Conservation (phyloP, 2,329 filamentous ascomycete species). For the Aspergillus floridensis region DNA sequence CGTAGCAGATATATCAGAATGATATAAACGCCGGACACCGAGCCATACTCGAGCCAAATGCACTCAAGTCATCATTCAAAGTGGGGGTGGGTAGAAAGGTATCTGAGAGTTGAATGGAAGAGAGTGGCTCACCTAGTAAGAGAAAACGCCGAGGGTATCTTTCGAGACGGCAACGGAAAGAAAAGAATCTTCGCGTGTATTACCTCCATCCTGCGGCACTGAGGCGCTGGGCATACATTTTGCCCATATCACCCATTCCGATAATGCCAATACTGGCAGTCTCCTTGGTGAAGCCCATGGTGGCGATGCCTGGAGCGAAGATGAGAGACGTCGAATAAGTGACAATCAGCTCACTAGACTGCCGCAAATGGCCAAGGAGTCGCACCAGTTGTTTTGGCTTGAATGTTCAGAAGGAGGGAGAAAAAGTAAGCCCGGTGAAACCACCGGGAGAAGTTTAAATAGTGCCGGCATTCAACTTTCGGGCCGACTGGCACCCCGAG, state of each 20-base stretch:
- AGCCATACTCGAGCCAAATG: constrained; percentile 99
- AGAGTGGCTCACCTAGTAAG: constrained; percentile 31
- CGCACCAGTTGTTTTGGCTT: background rate
- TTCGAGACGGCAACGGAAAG: background rate
- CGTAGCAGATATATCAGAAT: constrained; percentile 67
- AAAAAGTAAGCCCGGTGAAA: background rate
- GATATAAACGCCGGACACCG: constrained; percentile 61
- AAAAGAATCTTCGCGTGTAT: constrained; percentile 7
- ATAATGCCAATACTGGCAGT: constrained; percentile 86
- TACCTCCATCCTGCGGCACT: constrained; percentile 91
- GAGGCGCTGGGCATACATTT: constrained; percentile 90
- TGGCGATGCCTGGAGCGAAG: background rate
- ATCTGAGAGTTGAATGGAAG: constrained; percentile 3
- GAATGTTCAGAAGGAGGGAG: background rate
- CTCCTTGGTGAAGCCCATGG: constrained; percentile 52
- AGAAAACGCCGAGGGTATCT: constrained; percentile 23
- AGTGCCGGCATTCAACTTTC: constrained; percentile 24
- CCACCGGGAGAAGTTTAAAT: constrained; percentile 25
- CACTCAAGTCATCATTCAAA: constrained; percentile 98
- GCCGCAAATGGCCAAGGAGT: background rate
- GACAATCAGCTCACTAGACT: background rate
- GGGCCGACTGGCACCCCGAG: constrained; percentile 25
- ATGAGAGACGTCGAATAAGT: background rate
- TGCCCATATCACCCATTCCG: constrained; percentile 99
- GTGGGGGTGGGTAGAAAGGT: constrained; percentile 8